A percentile compares a stretch with the other conserved stretches of the same genome.
phyloP scores from a whole-genome alignment of 306 rosid genomes.

The Canavalia ensiformis region DNA sequence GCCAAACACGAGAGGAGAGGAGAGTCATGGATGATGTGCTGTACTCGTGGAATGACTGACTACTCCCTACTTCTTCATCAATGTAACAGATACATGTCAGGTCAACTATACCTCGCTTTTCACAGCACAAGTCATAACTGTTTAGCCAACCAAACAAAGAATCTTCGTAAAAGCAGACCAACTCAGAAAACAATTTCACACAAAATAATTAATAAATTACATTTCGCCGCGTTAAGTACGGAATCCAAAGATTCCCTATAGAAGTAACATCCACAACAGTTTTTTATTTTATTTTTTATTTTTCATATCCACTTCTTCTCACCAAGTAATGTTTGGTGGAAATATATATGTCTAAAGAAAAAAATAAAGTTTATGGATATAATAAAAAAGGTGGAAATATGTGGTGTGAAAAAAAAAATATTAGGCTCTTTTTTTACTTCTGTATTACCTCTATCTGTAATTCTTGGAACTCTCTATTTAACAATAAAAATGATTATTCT shows the following conservation, averaged over 20 bases:
- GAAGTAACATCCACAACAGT: too few species aligned
- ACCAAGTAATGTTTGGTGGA: too few species aligned
- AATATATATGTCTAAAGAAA: too few species aligned
- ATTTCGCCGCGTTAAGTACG: constrained; percentile 58
- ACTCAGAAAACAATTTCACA: background rate
- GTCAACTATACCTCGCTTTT: constrained; percentile 54
- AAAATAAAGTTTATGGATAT: too few species aligned
- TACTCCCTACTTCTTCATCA: constrained; percentile 13
- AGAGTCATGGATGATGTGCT: background rate
- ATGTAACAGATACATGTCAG: constrained; percentile 5
- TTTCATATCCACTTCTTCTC: too few species aligned
- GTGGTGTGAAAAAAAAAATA: too few species aligned
- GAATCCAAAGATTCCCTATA: constrained; percentile 74
- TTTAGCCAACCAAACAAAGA: constrained; percentile 49
- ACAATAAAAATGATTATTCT: background rate
- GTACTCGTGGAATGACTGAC: background rate
- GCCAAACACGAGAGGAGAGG: constrained; percentile 38
- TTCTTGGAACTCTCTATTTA: too few species aligned
- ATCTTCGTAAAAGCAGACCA: constrained; percentile 49
- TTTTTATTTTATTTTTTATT: too few species aligned
- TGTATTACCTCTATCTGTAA: too few species aligned
- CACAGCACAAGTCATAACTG: too few species aligned
- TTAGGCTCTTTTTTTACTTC: too few species aligned
- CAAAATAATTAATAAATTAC: background rate
- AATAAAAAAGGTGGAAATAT: too few species aligned